Evolutionary conservation across 2,329 filamentous ascomycete species (phyloP), one percentile per base, ranked within the genome.

Genomic region (Arachnomyces sp.): DNA sequence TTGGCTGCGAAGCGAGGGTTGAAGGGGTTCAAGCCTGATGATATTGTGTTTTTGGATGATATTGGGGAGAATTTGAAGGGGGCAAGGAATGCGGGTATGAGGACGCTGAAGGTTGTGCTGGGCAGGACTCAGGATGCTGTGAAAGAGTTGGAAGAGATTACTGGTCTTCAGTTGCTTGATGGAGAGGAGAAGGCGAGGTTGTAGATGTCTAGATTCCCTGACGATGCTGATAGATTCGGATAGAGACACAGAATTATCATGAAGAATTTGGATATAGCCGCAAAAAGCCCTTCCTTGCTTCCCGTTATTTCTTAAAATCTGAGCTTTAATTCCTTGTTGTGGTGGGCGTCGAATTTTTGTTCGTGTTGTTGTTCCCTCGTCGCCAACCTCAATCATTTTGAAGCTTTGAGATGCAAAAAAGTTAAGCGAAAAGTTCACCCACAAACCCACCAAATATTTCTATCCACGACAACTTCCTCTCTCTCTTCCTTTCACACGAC

Each of bases 61-160:
- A 94, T 98, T 59, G 92, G 92, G 2, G 81, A 89, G 63, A 98
- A 98, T 59, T 62, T 96, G 43, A 92, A 89, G 68, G 81, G 74
- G 33, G 92, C 80, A 1, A 84, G 73, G 62, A 73, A 72, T 36
- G 67, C 79, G 15, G 90, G 90, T 0, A 81, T 96, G 60, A 65
- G 73, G 41, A 96, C 90, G 0, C 74, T 96, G 49, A 94, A 90
- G 64, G 92, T 96, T 1, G 69, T 76, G 7, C 65, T 96, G 18
- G 89, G 89, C 2, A 78, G 74, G 59, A 78, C 84, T 1, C 83
- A 77, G 57, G 80, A 89, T 58, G 89, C 90, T 0, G 89, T 96
- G 1, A 80, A 76, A 49, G 79, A 88, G 60, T 64, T 96, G 43
- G 90, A 96, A 64, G 66, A 64, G 40, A 65, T 84, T 15, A 89